Base-by-base conservation (phyloP, 192 early-diverging fungal genomes). In the Chytriomyces hyalinus region DNA sequence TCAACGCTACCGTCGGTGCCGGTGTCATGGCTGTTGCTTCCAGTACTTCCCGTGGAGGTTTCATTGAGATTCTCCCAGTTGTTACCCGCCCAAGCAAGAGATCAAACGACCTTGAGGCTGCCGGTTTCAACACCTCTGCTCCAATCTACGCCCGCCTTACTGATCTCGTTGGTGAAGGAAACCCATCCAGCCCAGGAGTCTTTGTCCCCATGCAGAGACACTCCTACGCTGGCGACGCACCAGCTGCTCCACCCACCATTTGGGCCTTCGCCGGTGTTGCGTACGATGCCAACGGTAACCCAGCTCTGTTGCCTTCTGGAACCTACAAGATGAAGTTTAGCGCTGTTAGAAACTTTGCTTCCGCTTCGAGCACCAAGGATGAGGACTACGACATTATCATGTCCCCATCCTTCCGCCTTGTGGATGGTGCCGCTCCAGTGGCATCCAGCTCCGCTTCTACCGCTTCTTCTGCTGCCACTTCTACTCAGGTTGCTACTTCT, bases 101-200 rank as follows among this genome's bases (percentile, higher is more conserved):
- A 20, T 59, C 57, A 0, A 36, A 4, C 36, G 36, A 36, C 4
- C 36, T 36, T 4, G 65, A 66, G 11, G 67, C 20, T 28, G 46
- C 13, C 17, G 61, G 46, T 46, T 4, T 61, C 63, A 83, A 80
- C 53, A 49, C 51, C 5, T 78, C 68, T 46, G 61, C 20, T 3
- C 36, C 36, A 36, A 36, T 36, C 53, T 57, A 57, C n/a, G 45
- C 48, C 11, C 8, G 22, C 13, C 26, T 24, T 26, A 13, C 8
- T 26, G 22, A 46, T 5, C 15, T 67, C 13, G 43, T 17, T 36
- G 28, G 3, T 28, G 62, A 28, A 64, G 62, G 62, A 22, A 26
- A 11, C 13, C 11, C 11, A 64, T 36, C 36, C 36, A 36, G 36
- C 36, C n/a, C n/a, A 6, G 62, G 15, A 22, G 6, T 24, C n/a